Conservation (phyloP, 805 yeast genomes). For the Sporopachydermia lactativora region DNA sequence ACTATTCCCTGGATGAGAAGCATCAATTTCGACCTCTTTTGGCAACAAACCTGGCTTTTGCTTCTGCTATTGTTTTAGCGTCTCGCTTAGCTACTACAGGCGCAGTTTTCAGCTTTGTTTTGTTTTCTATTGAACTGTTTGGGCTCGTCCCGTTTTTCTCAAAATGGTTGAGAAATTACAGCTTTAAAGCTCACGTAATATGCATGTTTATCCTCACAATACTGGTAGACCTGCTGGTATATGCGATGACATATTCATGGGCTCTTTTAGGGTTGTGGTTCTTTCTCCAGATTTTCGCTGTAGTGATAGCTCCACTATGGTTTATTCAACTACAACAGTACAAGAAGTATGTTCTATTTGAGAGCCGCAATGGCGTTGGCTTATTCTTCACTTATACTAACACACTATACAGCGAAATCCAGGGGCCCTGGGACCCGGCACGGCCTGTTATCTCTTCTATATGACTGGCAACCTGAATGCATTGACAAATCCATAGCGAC, state of each 20-base stretch:
- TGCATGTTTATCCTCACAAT: conserved; percentile 7
- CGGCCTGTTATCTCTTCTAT: conserved; percentile 40
- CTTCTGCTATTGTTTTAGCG: conserved; percentile 81
- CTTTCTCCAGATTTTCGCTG: conserved; percentile 30
- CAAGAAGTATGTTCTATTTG: conserved; percentile 33
- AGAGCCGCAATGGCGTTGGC: too few species aligned
- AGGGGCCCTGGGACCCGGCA: conserved; percentile 92
- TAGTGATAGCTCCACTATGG: conserved; percentile 52
- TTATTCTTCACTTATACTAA: too few species aligned
- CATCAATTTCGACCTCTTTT: conserved; percentile 31
- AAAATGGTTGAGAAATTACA: conserved; percentile 35
- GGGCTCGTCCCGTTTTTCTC: conserved; percentile 64
- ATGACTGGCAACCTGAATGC: too few species aligned
- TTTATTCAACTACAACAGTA: conserved; percentile 61
- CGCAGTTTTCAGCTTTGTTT: conserved; percentile 71
- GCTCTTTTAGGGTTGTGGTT: conserved; percentile 38
- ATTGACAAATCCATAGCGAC: too few species aligned
- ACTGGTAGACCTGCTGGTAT: conserved; percentile 21
- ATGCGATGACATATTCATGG: conserved; percentile 25
- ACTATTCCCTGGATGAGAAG: conserved; percentile 42
- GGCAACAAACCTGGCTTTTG: conserved; percentile 69
- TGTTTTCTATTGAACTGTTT: conserved; percentile 56
- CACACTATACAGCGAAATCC: conserved; percentile 51
- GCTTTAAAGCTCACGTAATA: conserved; percentile 6
- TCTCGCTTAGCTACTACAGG: conserved; percentile 67